Conservation (phyloP, 805 yeast genomes). For the Cyberlindnera suaveolens region DNA sequence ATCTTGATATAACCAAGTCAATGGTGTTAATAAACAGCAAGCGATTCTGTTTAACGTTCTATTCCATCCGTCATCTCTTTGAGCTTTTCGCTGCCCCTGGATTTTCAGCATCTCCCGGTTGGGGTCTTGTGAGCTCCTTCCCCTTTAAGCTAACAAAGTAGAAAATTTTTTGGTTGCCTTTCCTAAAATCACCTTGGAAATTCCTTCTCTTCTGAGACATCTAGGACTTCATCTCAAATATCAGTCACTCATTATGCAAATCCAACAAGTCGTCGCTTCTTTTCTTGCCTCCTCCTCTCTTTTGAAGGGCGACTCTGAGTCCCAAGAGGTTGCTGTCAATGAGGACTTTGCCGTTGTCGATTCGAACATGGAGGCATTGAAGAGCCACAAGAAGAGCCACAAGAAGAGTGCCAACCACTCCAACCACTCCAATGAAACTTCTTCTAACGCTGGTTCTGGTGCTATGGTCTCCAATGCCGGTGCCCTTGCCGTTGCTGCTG, state of each 20-base stretch:
- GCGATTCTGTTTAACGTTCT: no score
- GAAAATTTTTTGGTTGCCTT: background rate
- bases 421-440: slow-evolving; percentile 22
- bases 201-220: background rate
- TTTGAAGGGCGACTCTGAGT: slow-evolving; percentile 9
- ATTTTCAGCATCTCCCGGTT: background rate
- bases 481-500: slow-evolving; percentile 20
- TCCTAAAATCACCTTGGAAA: background rate
- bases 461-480: slow-evolving; percentile 13
- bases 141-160: background rate
- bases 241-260: slow-evolving; percentile 18
- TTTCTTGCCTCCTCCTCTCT: slow-evolving; percentile 21
- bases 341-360: slow-evolving; percentile 16
- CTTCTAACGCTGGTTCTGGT: slow-evolving; percentile 23
- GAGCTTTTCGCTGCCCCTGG: no score
- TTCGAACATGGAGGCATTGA: slow-evolving; percentile 7
- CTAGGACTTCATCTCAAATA: background rate
- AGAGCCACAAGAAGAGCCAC: background rate
- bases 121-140: background rate
- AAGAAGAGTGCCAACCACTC: slow-evolving; percentile 10
- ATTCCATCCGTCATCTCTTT: no score
- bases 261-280: slow-evolving; percentile 26
- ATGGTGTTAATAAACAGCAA: no score
- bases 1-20: no score
- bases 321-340: slow-evolving; percentile 6